Evolutionary conservation across 1,284 basidiomycete species (phyloP), one percentile per base, ranked within the genome.

Genomic region (Volvariella surrecta): DNA sequence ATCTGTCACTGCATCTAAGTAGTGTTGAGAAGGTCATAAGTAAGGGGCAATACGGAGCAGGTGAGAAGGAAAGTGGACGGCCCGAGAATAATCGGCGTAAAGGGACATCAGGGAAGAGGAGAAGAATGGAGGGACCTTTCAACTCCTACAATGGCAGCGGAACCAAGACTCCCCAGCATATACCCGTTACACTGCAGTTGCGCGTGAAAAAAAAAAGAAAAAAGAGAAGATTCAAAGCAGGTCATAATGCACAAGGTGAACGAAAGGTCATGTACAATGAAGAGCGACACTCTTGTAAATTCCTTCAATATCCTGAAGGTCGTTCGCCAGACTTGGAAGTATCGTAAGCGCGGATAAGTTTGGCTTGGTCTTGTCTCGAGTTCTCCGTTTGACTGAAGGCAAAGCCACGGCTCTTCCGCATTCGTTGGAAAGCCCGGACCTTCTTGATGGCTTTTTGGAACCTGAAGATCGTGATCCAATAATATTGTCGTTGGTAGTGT

Each of bases 381-480:
- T 82, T 85, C 63, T 95, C 91, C 10, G 91, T 94, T 63, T 97
- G 93, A 57, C 87, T 91, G 71, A 98, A 98, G 1, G 94, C 93
- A 59, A 97, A 97, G 1, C 93, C 93, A 46, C 94, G 79, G 55
- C 91, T 95, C 47, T 88, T 76, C 16, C 93, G 81, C 86, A 97
- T 90, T 34, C 93, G 82, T 59, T 97, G 94, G 1, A 92, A 89
- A 0, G 93, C 94, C 24, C 94, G 82, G 9, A 97, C 94, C 60
- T 97, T 97, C 66, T 96, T 96, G 73, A 97, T 97, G 4, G 93
- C 93, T 62, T 96, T 94, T 63, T 94, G 91, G 67, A 94, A 94
- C 61, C 87, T 35, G 34, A 35, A 35, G 8, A 35, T 10, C 45
- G 34, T 19, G 34, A 16, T 35, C 15, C n/a, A 7, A 8, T 19